Evolutionary conservation across 1,139 yeast species (phyloP).

Genomic region (Pichia sp.): DNA sequence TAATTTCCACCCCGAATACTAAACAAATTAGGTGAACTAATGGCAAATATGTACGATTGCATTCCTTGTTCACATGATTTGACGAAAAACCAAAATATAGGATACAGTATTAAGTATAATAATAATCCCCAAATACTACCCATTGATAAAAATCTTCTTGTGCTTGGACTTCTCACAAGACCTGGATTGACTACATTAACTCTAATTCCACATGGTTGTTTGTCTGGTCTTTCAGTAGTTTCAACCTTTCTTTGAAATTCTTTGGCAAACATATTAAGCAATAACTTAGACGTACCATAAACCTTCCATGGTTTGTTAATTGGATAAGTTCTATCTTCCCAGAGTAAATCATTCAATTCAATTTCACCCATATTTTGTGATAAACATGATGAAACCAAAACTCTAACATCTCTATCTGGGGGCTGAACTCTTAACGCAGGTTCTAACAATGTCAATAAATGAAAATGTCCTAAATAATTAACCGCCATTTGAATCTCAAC

Average conservation of each 20-base stretch:
- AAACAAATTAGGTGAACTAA: slow-evolving; percentile 64
- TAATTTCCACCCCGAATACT: slow-evolving; percentile 59
- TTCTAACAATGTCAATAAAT: slow-evolving; percentile 65
- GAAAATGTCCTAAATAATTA: slow-evolving; percentile 77
- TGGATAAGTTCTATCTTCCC: slow-evolving; percentile 57
- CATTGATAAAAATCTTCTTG: slow-evolving; percentile 69
- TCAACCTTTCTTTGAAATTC: slow-evolving; percentile 66
- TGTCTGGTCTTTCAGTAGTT: slow-evolving; percentile 34
- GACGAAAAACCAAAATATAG: slow-evolving; percentile 74
- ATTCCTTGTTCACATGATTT: slow-evolving; percentile 75
- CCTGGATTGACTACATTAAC: slow-evolving; percentile 89
- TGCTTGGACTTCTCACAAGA: slow-evolving; percentile 77
- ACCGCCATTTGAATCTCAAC: slow-evolving; percentile 78
- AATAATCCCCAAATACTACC: slow-evolving; percentile 71
- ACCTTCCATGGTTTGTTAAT: slow-evolving; percentile 60
- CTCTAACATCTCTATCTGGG: slow-evolving; percentile 87
- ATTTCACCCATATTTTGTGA: slow-evolving; percentile 68
- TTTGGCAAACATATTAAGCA: slow-evolving; percentile 64
- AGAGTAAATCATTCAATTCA: slow-evolving; percentile 61
- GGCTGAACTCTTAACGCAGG: slow-evolving; percentile 87
- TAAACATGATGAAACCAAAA: slow-evolving; percentile 69
- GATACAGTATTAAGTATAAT: slow-evolving; percentile 61
- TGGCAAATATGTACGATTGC: slow-evolving; percentile 65
- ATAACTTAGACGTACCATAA: slow-evolving; percentile 76
- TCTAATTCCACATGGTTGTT: slow-evolving; percentile 61